A percentile compares a stretch with the other conserved stretches of the same genome.
Evolutionary conservation across 2,329 filamentous ascomycete genomes (phyloP).

Genomic region (Pestalotiopsis sp.): DNA sequence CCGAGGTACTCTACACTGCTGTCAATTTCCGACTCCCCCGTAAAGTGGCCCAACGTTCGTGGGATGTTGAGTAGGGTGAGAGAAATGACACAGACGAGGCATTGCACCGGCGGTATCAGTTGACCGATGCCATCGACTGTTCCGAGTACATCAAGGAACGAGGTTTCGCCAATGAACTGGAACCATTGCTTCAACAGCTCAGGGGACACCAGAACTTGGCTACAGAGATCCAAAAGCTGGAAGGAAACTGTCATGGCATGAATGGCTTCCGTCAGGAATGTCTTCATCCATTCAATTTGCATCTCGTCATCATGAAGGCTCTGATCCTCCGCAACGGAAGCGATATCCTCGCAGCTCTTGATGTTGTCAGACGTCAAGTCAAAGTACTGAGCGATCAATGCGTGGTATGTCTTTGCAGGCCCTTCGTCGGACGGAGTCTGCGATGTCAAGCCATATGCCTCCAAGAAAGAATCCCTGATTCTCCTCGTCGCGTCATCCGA

Average conservation of each 20-base stretch:
- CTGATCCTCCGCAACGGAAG: slow-evolving; percentile 53
- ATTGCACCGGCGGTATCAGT: slow-evolving; percentile 67
- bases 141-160: slow-evolving; percentile 69
- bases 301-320: slow-evolving; percentile 26
- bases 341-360: slow-evolving; percentile 50
- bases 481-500: slow-evolving; percentile 26
- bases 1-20: slow-evolving; percentile 62
- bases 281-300: slow-evolving; percentile 29
- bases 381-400: slow-evolving; percentile 51
- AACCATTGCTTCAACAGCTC: slow-evolving; percentile 73
- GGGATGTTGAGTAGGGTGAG: slow-evolving; percentile 71
- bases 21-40: slow-evolving; percentile 49
- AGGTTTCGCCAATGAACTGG: slow-evolving; percentile 66
- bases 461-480: slow-evolving; percentile 32
- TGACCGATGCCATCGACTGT: slow-evolving; percentile 33
- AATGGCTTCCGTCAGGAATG: slow-evolving; percentile 63
- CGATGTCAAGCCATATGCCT: slow-evolving; percentile 33
- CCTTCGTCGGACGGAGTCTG: slow-evolving; percentile 32
- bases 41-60: slow-evolving; percentile 57
- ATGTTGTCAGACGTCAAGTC: slow-evolving; percentile 51
- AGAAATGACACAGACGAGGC: slow-evolving; percentile 71
- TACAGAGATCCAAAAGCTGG: slow-evolving; percentile 64
- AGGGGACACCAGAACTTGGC: slow-evolving; percentile 57
- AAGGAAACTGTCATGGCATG: slow-evolving; percentile 77
- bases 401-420: slow-evolving; percentile 41